Conservation (phyloP, 768 basidiomycete genomes). For the Lactifluus rugatus region DNA sequence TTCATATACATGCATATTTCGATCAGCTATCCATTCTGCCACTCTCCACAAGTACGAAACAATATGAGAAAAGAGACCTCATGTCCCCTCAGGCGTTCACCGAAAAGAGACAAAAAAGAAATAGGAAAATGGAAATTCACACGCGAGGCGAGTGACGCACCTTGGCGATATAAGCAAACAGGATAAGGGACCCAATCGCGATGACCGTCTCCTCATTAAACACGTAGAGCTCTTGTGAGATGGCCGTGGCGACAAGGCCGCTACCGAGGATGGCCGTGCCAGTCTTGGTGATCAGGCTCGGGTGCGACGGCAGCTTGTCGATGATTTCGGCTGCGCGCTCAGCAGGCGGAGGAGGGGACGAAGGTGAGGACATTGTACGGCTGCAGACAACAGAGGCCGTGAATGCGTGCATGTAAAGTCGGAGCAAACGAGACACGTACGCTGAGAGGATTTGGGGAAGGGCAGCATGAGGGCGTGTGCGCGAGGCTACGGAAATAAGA, state of each 20-base stretch:
- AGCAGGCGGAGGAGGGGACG: slow-evolving; percentile 55
- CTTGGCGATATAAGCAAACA: slow-evolving; percentile 76
- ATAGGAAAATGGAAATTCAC: neutral
- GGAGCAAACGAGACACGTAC: slow-evolving; percentile 30
- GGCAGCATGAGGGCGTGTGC: slow-evolving; percentile 30
- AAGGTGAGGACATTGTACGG: slow-evolving; percentile 31
- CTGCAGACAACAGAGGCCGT: neutral
- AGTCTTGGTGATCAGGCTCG: slow-evolving; percentile 88
- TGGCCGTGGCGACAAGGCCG: slow-evolving; percentile 80
- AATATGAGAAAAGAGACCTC: too few relatives aligned
- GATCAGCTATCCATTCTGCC: too few relatives aligned
- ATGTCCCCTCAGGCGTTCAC: too few relatives aligned
- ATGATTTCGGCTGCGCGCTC: slow-evolving; percentile 88
- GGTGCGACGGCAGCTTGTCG: slow-evolving; percentile 77
- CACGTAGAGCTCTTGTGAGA: slow-evolving; percentile 96
- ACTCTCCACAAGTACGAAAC: too few relatives aligned
- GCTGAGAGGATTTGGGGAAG: slow-evolving; percentile 37
- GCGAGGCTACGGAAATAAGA: slow-evolving; percentile 14
- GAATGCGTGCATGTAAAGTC: slow-evolving; percentile 1
- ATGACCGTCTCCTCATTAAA: slow-evolving; percentile 95
- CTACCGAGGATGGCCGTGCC: slow-evolving; percentile 87
- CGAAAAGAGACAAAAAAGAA: neutral
- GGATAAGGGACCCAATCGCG: slow-evolving; percentile 71
- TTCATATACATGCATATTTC: neutral
- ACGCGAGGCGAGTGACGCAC: slow-evolving; percentile 31